Evolutionary conservation across 2,329 filamentous ascomycete species (phyloP).

Genomic region (Gaeumannomyces sp.): DNA sequence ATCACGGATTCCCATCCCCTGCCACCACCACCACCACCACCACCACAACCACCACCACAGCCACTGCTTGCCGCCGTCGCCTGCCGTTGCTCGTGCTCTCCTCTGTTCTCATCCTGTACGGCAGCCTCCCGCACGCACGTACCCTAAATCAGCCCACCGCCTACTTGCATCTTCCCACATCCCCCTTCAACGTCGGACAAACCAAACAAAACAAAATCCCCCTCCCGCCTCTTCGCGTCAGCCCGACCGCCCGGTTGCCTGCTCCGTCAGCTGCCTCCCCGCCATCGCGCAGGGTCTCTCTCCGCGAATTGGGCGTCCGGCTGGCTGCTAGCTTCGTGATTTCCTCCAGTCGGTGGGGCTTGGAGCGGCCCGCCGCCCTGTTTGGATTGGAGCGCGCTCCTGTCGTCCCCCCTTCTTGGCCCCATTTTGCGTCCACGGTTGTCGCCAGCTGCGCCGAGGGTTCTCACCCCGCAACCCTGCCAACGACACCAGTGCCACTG

Average conservation of each 20-base stretch:
- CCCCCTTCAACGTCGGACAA: background rate
- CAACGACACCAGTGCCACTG: background rate
- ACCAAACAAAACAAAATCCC: background rate
- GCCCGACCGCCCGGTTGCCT: background rate
- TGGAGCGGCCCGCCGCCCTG: background rate
- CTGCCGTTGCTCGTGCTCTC: background rate
- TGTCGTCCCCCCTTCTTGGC: constrained; percentile 11
- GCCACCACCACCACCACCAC: background rate
- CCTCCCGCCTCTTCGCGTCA: no score
- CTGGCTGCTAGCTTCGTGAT: background rate
- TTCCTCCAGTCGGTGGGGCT: background rate
- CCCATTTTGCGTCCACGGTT: constrained; percentile 12
- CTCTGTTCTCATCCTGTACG: background rate
- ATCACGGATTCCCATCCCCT: background rate
- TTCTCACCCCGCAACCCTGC: constrained; percentile 9
- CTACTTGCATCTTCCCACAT: background rate
- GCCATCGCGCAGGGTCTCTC: background rate
- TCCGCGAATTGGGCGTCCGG: background rate
- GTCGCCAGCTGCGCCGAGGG: constrained; percentile 12
- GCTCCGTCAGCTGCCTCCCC: background rate
- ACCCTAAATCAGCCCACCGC: background rate
- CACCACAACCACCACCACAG: no score
- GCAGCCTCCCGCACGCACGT: background rate
- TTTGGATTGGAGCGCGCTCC: constrained; percentile 4
- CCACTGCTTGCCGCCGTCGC: no score